phyloP scores from a whole-genome alignment of 1,139 yeast genomes.

The Yamadazyma aaseri region DNA sequence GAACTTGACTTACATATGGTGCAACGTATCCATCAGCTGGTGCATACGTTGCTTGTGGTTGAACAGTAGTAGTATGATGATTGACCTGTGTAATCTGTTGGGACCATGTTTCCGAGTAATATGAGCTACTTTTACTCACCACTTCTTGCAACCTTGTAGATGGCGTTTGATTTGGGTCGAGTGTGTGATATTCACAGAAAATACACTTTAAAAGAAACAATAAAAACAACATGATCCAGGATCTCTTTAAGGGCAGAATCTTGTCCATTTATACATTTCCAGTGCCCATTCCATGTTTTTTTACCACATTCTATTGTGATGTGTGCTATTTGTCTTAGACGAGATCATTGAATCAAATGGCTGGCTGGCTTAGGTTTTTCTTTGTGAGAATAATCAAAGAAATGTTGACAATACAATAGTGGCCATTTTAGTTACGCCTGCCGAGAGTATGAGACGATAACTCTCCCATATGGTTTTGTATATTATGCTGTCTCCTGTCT shows the following conservation, averaged over 20 bases:
- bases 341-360: background rate
- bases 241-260: too few relatives aligned
- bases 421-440: too few relatives aligned
- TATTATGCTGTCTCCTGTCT: too few relatives aligned
- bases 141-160: conserved; percentile 1
- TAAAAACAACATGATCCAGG: background rate
- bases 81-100: conserved; percentile 2
- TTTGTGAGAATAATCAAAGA: too few relatives aligned
- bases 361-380: too few relatives aligned
- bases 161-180: conserved; percentile 4
- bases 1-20: conserved; percentile 5
- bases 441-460: too few relatives aligned
- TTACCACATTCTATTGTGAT: background rate
- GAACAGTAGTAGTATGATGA: conserved; percentile 1
- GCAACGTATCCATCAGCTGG: conserved; percentile 1
- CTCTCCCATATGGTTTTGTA: too few relatives aligned
- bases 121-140: conserved; percentile 1
- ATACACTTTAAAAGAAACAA: conserved; percentile 1
- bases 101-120: conserved; percentile 3
- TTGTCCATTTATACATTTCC: too few relatives aligned
- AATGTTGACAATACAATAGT: too few relatives aligned
- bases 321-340: background rate
- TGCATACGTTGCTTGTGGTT: conserved; percentile 1
- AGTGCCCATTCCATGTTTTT: too few relatives aligned
- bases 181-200: conserved; percentile 2